phyloP scores from a whole-genome alignment of 306 rosid species.

The Dryas alaskensis region DNA sequence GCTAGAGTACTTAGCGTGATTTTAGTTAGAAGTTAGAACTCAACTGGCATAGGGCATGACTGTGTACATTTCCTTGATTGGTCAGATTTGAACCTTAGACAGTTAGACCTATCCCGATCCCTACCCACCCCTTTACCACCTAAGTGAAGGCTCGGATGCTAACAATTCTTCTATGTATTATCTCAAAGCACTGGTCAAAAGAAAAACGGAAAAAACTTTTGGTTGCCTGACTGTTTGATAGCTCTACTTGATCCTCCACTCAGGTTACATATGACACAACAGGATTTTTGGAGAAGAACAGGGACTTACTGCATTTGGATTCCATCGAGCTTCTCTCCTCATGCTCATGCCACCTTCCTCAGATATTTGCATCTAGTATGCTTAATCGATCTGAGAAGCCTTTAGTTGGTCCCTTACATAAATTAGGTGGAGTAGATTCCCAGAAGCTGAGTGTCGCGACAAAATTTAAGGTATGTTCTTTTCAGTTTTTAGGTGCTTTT shows the following conservation, averaged over 20 bases:
- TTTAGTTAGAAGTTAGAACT: background rate
- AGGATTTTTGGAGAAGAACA: slow-evolving; percentile 95
- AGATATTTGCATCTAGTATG: slow-evolving; percentile 79
- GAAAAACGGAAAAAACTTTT: background rate
- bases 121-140: background rate
- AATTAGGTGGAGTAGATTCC: slow-evolving; percentile 93
- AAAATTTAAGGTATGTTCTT: slow-evolving; percentile 78
- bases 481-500: background rate
- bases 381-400: slow-evolving; percentile 85
- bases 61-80: background rate
- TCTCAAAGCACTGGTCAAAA: background rate
- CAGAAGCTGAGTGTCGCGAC: slow-evolving; percentile 96
- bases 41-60: background rate
- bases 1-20: background rate
- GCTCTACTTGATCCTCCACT: slow-evolving; percentile 37
- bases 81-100: background rate
- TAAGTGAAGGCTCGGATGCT: background rate
- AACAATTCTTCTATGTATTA: background rate
- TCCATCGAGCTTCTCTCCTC: slow-evolving; percentile 93
- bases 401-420: slow-evolving; percentile 75
- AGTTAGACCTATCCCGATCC: no score
- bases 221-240: slow-evolving; percentile 37
- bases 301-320: slow-evolving; percentile 89
- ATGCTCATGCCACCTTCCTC: slow-evolving; percentile 88
- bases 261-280: slow-evolving; percentile 94